Base-by-base conservation (phyloP, 2,329 filamentous ascomycete species). In the Colletotrichum cordylinicola region DNA sequence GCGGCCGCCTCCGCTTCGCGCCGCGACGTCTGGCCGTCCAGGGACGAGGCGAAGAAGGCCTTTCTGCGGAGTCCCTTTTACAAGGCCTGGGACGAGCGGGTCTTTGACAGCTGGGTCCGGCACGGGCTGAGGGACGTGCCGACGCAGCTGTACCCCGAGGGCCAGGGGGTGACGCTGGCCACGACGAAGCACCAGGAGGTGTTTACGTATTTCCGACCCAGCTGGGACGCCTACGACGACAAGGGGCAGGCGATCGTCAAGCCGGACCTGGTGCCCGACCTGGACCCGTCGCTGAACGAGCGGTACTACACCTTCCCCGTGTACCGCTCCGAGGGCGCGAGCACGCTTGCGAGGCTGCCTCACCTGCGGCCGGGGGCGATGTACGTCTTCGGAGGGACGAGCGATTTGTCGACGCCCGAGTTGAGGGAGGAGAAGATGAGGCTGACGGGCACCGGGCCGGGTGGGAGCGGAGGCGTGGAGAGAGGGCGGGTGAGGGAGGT, bases 161-260 rank as follows among this genome's bases (percentile, higher is more conserved):
- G 37, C n/a, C 29, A 27, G 12, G 18, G 24, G 35, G 93, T 96
- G 1, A 96, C 95, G 0, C 88, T 97, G 4, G 91, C 91, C 3
- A 98, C 96, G 1, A 93, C 95, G 1, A 95, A 96, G 80, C 94
- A 98, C 83, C 95, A 98, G 82, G 95, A 98, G 86, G 94, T 97
- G 72, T 93, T 95, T 81, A 95, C 93, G 2, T 97, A 94, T 82
- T 85, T 94, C 78, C 90, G 94, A 0, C 91, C 92, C 0, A 90
- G 90, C 74, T 91, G 84, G 82, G 84, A 86, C 9, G 87, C 86
- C 77, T 83, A 86, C 65, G 84, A 86, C 76, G 68, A 80, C 0
- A 78, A 83, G 6, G 87, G 85, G 24, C 82, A 83, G 15, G 79
- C 77, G 3, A 76, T 89, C 35, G 75, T 90, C 9, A 82, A 88